Conservation (phyloP, 1,284 basidiomycete genomes). For the Marasmius oreades region DNA sequence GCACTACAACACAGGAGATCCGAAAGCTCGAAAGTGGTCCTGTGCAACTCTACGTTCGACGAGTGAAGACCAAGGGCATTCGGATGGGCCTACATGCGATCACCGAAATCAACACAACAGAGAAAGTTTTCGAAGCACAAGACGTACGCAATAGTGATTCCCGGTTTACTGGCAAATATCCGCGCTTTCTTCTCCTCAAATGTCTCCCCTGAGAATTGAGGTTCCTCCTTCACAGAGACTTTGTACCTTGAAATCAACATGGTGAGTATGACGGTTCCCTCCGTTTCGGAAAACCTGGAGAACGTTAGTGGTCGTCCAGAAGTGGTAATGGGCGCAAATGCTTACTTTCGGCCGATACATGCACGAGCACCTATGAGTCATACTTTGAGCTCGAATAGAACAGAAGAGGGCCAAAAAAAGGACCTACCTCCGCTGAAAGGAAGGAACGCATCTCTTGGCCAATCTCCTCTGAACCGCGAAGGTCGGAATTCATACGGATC, state of each 20-base stretch:
- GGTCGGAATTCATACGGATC: slow-evolving; percentile 49
- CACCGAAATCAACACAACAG: neutral
- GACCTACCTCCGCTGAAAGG: slow-evolving; percentile 48
- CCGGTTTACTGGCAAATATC: slow-evolving; percentile 30
- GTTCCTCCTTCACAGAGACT: slow-evolving; percentile 47
- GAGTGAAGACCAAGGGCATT: slow-evolving; percentile 11
- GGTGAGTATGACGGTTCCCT: slow-evolving; percentile 46
- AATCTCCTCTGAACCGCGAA: slow-evolving; percentile 46
- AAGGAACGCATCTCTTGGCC: slow-evolving; percentile 47
- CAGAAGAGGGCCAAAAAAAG: neutral
- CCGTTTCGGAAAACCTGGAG: slow-evolving; percentile 42
- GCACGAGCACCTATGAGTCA: slow-evolving; percentile 35
- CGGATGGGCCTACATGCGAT: slow-evolving; percentile 5
- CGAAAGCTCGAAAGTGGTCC: neutral
- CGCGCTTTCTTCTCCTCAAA: slow-evolving; percentile 41
- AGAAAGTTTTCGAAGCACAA: neutral
- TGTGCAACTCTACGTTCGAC: neutral
- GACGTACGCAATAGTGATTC: slow-evolving; percentile 40
- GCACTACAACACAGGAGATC: too few species aligned
- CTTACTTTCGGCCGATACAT: slow-evolving; percentile 51
- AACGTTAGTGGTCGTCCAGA: slow-evolving; percentile 3
- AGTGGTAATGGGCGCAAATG: slow-evolving; percentile 5
- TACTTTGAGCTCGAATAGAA: neutral
- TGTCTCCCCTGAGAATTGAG: slow-evolving; percentile 42
- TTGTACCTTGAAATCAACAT: slow-evolving; percentile 45